Base-by-base conservation (phyloP, 495 filamentous ascomycete genomes). In the Daldinia decipiens region DNA sequence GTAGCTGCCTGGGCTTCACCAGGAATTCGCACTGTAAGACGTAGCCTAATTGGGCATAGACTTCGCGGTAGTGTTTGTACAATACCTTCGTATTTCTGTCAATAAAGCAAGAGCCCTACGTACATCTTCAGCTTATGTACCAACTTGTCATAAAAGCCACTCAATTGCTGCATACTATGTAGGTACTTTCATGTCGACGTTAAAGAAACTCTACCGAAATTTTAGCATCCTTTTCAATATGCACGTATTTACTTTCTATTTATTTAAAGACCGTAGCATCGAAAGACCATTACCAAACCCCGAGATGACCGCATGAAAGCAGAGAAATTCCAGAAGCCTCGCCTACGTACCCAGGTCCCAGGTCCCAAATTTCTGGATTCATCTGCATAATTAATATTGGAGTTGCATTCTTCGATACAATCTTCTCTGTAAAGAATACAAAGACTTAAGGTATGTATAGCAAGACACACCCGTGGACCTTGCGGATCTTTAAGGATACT, bases 231-330 rank as follows among this genome's bases (percentile, higher is more conserved):
- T 32, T 32, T 32, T 32, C 29, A 32, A 32, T 32, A 32, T 7
- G 6, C 29, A 6, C 29, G 7, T 8, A 1, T 32, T 32, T 32
- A 32, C 29, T 32, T 32, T 29, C 4, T 5, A 5, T 29, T 29
- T 29, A 29, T 29, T 36, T 36, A 47, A 47, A 13, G 43, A 47
- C 4, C 9, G 43, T 47, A 24, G 8, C 21, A 47, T 47, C 43
- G 9, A 47, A 47, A 24, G 8, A 34, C 8, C 51, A 58, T 58
- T 52, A 71, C 51, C 62, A 71, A 62, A 67, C 52, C 21, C 69
- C 63, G 69, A 67, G 63, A 72, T 71, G 69, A 71, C 58, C 59
- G 62, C 68, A 67, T 71, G 43, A 54, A 50, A 59, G 58, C 47
- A 21, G 53, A 47, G 27, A 29, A 54, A 43, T 47, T 57, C 45